Evolutionary conservation across 768 basidiomycete species (phyloP).

Genomic region (Hypsizygus marmoreus): DNA sequence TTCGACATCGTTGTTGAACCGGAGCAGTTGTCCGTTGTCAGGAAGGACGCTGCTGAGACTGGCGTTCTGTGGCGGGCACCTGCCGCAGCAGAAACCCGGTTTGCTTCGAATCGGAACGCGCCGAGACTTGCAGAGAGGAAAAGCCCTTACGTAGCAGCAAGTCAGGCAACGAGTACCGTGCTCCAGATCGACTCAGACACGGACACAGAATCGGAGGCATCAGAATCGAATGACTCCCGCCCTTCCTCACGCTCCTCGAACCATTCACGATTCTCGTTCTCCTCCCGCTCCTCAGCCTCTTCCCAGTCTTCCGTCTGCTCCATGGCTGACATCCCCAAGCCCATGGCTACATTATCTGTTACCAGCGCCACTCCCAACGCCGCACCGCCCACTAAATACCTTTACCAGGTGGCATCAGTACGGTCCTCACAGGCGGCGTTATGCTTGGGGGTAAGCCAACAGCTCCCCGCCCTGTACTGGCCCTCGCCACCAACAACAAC

Average conservation of each 20-base stretch:
- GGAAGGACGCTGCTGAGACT: slow-evolving; percentile 25
- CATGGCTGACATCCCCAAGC: slow-evolving; percentile 7
- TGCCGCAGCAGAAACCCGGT: background rate
- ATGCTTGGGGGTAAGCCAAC: no score
- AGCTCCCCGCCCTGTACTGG: no score
- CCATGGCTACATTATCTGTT: no score
- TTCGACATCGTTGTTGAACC: slow-evolving; percentile 37
- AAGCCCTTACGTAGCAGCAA: slow-evolving; percentile 17
- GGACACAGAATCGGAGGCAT: slow-evolving; percentile 20
- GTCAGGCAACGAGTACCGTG: slow-evolving; percentile 3
- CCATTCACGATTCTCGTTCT: slow-evolving; percentile 28
- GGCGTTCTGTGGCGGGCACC: slow-evolving; percentile 31
- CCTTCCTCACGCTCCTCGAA: slow-evolving; percentile 43
- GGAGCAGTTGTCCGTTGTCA: slow-evolving; percentile 25
- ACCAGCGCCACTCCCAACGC: no score
- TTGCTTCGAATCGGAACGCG: background rate
- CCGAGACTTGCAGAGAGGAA: no score
- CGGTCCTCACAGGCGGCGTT: no score
- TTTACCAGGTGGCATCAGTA: no score
- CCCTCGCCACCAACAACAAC: no score
- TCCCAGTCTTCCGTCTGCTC: slow-evolving; percentile 28
- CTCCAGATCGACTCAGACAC: slow-evolving; percentile 13
- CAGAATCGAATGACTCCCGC: slow-evolving; percentile 33
- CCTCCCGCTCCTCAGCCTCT: slow-evolving; percentile 32
- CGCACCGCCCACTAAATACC: no score